phyloP scores from a whole-genome alignment of 2,329 filamentous ascomycete species.

The Pestalotiopsis sp. region DNA sequence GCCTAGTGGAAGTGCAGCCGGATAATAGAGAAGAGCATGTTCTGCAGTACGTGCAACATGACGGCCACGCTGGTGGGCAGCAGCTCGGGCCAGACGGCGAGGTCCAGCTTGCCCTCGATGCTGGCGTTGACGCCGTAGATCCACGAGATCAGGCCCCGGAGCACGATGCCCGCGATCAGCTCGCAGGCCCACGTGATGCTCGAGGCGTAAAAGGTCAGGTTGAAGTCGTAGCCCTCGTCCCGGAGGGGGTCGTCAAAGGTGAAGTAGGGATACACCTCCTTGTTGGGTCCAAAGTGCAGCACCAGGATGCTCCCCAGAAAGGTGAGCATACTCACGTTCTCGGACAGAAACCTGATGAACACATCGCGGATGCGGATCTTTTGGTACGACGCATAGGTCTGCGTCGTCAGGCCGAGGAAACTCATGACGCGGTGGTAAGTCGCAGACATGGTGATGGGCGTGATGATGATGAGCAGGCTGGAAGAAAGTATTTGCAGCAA shows the following conservation, averaged over 20 bases:
- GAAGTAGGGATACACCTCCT: conserved; percentile 71
- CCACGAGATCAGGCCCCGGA: conserved; percentile 58
- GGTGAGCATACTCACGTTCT: conserved; percentile 70
- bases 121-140: conserved; percentile 66
- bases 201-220: conserved; percentile 65
- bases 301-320: conserved; percentile 68
- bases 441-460: conserved; percentile 64
- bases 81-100: conserved; percentile 68
- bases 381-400: conserved; percentile 65
- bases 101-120: conserved; percentile 64
- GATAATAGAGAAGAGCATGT: conserved; percentile 73
- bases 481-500: conserved; percentile 67
- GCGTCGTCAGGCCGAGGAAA: conserved; percentile 57
- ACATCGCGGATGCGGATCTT: conserved; percentile 69
- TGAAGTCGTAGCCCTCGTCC: conserved; percentile 58
- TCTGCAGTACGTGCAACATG: conserved; percentile 70
- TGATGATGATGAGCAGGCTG: conserved; percentile 63
- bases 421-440: conserved; percentile 58
- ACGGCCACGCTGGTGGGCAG: conserved; percentile 67
- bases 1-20: conserved; percentile 56
- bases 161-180: conserved; percentile 61
- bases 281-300: conserved; percentile 68
- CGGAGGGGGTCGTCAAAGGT: conserved; percentile 56
- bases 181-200: conserved; percentile 70
- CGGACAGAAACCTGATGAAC: conserved; percentile 68